Conservation (phyloP, 108 stramenopile genomes). For the Nitzschia sp. region DNA sequence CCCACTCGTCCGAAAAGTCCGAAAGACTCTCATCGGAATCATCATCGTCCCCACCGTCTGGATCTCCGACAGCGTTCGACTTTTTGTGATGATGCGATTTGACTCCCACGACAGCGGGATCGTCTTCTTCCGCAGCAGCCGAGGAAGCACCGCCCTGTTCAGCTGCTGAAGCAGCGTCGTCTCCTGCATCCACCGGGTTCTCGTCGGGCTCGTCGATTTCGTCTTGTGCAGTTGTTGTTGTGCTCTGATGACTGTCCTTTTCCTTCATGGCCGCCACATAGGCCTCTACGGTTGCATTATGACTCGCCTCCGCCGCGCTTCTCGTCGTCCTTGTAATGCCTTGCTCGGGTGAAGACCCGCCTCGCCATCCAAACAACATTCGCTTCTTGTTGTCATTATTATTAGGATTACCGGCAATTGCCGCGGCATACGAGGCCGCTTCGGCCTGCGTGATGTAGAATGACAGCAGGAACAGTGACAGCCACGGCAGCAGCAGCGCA, state of each 20-base stretch:
- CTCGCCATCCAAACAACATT: constrained; percentile 11
- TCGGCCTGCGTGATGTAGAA: not conserved
- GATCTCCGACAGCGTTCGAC: constrained; percentile 80
- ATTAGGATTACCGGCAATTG: not conserved
- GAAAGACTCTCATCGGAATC: constrained; percentile 13
- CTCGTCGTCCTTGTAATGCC: not conserved
- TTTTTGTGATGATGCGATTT: constrained; percentile 49
- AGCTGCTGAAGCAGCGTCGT: not conserved
- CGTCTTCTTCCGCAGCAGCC: constrained; percentile 4
- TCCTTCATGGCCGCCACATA: constrained; percentile 41
- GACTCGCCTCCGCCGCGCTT: not conserved
- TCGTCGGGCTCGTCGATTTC: constrained; percentile 1
- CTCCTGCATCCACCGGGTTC: not conserved
- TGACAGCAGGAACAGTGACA: constrained; percentile 5
- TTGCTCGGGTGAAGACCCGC: not conserved
- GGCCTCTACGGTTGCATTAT: constrained; percentile 25
- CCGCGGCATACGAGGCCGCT: not conserved
- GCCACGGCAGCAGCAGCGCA: constrained; percentile 1
- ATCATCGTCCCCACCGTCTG: constrained; percentile 71
- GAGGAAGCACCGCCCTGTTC: constrained; percentile 4
- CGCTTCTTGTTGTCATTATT: not conserved
- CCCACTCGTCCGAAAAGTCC: constrained; percentile 49
- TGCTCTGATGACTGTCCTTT: constrained; percentile 15
- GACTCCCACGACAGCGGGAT: constrained; percentile 28
- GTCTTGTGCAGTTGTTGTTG: not conserved